phyloP scores from a whole-genome alignment of 2,329 filamentous ascomycete species.

The Colletotrichum sp. region DNA sequence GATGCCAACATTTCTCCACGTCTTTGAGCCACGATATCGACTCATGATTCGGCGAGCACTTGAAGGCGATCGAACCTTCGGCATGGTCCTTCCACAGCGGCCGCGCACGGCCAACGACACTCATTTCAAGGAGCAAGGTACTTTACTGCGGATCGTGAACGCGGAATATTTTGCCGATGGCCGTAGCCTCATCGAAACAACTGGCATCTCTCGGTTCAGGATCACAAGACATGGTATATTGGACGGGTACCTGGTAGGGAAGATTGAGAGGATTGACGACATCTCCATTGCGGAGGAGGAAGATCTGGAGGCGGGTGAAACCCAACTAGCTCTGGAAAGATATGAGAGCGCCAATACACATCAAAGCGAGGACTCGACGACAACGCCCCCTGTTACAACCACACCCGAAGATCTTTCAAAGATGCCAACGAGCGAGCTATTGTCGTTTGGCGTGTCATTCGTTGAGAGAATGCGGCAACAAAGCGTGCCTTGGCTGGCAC shows the following conservation, averaged over 20 bases:
- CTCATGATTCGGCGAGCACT: slow-evolving; percentile 85
- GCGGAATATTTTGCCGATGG: slow-evolving; percentile 79
- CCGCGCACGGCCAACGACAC: slow-evolving; percentile 32
- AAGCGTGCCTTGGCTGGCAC: slow-evolving; percentile 77
- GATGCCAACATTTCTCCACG: slow-evolving; percentile 85
- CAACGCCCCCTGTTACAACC: neutral
- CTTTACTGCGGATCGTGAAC: slow-evolving; percentile 76
- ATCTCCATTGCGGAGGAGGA: slow-evolving; percentile 84
- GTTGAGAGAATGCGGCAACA: slow-evolving; percentile 70
- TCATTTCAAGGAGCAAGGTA: slow-evolving; percentile 76
- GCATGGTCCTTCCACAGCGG: slow-evolving; percentile 80
- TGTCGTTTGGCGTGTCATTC: slow-evolving; percentile 70
- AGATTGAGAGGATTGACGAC: slow-evolving; percentile 79
- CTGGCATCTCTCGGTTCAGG: slow-evolving; percentile 78
- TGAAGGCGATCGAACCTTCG: slow-evolving; percentile 77
- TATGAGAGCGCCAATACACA: slow-evolving; percentile 12
- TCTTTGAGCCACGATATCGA: slow-evolving; percentile 92
- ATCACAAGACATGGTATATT: slow-evolving; percentile 67
- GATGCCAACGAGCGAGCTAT: slow-evolving; percentile 74
- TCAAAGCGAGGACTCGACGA: slow-evolving; percentile 1
- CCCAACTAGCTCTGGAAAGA: slow-evolving; percentile 26
- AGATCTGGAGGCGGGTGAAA: slow-evolving; percentile 73
- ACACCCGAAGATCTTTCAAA: slow-evolving; percentile 45
- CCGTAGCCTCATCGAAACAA: slow-evolving; percentile 79
- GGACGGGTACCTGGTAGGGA: slow-evolving; percentile 82